Evolutionary conservation across 441 rosid genomes (phyloP), one percentile per base, ranked within the genome.

Genomic region (Populus trichocarpa): DNA sequence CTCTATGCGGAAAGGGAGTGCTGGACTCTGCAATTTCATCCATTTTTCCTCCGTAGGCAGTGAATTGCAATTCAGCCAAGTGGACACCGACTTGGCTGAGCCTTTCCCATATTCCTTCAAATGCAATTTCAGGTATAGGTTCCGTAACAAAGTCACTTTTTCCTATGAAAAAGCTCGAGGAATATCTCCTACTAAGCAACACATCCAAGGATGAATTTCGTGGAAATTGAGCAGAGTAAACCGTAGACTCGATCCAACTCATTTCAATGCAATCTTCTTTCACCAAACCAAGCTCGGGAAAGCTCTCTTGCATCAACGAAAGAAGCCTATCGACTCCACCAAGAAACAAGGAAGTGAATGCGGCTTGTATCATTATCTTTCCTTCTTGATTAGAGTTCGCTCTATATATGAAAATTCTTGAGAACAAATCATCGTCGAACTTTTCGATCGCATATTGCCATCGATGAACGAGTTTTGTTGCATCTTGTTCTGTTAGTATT

Each of bases 21-120:
- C 70, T 86, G 6, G 85, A 69, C 9, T 80, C 85, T 0, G 88
- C 14, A 28, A 89, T 82, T 79, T 78, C 84, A 28, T 23, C 78
- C 95, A 92, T 91, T 67, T 16, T 82, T 8, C 96, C 95, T 18
- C 98, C 93, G 35, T 85, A 91, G 22, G 96, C 92, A 79, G 81
- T 88, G 50, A 87, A 83, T 26, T 81, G 38, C 81, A 90, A 13
- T 0, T 40, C 72, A 0, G 83, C 81, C 1, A 70, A 53, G 6
- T 53, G 53, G 0, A 5, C 33, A 8, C 53, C 87, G 2, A 86
- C 75, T 53, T 91, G 85, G 28, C 78, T 73, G 83, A 88, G 81
- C 72, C 67, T 81, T 78, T 81, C 68, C 89, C 88, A 87, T 4
- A 88, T 77, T 4, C 76, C 83, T 76, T 84, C 85, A 67, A 86